Evolutionary conservation across 129 eudicot species (phyloP).

Genomic region (Lonicera japonica): DNA sequence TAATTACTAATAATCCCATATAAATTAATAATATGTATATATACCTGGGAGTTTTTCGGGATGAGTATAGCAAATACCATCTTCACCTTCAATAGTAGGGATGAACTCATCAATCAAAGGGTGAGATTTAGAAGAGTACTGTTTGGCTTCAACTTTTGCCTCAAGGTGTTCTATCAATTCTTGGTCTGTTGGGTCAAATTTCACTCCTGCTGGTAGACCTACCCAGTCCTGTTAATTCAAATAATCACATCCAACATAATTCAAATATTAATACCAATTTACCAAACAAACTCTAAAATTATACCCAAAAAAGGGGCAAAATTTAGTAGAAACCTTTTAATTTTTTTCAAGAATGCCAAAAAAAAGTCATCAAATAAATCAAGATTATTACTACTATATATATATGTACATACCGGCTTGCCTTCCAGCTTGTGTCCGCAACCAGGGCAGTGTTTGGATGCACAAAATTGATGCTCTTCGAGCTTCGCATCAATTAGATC

Average conservation of each 20-base stretch:
- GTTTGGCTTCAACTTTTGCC: slow-evolving; percentile 88
- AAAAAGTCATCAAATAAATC: slow-evolving; percentile 35
- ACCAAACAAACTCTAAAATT: not conserved
- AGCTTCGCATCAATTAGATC: slow-evolving; percentile 99
- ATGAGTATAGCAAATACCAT: slow-evolving; percentile 98
- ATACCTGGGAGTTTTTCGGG: slow-evolving; percentile 99
- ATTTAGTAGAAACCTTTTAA: too few relatives aligned
- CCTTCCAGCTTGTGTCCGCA: slow-evolving; percentile 99
- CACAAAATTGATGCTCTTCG: slow-evolving; percentile 90
- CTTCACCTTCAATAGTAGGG: slow-evolving; percentile 99
- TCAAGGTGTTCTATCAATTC: slow-evolving; percentile 96
- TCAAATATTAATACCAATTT: not conserved
- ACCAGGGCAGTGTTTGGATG: slow-evolving; percentile 95
- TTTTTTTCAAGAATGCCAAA: too few relatives aligned
- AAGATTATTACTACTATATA: slow-evolving; percentile 26
- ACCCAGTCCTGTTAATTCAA: slow-evolving; percentile 76
- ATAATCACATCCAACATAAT: not conserved
- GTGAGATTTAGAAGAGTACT: slow-evolving; percentile 59
- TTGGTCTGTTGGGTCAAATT: slow-evolving; percentile 98
- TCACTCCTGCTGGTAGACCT: slow-evolving; percentile 99
- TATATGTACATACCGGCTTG: slow-evolving; percentile 58
- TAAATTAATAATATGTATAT: slow-evolving; percentile 26
- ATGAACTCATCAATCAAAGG: slow-evolving; percentile 96
- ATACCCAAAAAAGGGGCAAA: slow-evolving; percentile 2
- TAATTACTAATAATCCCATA: too few relatives aligned